Conservation (phyloP, 495 filamentous ascomycete genomes). For the Podospora tetraspora region DNA sequence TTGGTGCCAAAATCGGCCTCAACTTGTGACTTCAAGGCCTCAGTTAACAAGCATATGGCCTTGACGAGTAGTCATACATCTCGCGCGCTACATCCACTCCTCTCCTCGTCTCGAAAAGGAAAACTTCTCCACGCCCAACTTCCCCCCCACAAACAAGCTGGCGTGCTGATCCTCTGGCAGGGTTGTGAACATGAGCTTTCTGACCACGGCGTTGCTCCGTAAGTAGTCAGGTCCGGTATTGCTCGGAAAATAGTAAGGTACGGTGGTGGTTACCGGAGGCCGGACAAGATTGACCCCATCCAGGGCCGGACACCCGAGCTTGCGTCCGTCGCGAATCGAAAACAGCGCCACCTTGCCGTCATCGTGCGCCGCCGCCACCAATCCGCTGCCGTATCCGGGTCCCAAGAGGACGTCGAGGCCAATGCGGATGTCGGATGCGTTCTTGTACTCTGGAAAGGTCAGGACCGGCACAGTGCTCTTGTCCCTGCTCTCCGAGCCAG, state of each 20-base stretch:
- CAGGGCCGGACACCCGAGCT: conserved; percentile 21
- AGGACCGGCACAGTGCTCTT: conserved; percentile 27
- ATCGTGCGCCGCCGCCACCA: conserved; percentile 41
- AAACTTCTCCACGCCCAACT: conserved; percentile 23
- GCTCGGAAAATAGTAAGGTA: background rate
- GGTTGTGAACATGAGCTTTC: conserved; percentile 29
- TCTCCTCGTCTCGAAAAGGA: conserved; percentile 22
- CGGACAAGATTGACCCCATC: conserved; percentile 8
- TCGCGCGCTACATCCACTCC: background rate
- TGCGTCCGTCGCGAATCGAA: conserved; percentile 32
- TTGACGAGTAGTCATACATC: too few species aligned
- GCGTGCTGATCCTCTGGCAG: conserved; percentile 28
- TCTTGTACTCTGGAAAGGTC: conserved; percentile 33
- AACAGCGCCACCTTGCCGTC: conserved; percentile 38
- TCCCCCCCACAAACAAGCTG: conserved; percentile 28
- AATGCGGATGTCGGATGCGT: conserved; percentile 29
- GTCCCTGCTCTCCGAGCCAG: background rate
- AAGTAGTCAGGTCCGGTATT: background rate
- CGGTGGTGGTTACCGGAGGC: too few species aligned
- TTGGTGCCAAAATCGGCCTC: too few species aligned
- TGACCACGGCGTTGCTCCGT: conserved; percentile 15
- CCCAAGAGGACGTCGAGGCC: conserved; percentile 34
- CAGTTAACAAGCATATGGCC: too few species aligned
- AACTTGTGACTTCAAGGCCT: too few species aligned
- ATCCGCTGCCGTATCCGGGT: conserved; percentile 19